Percentiles rank a stretch among this genome's conserved stretches.
Evolutionary conservation across 768 basidiomycete species (phyloP).

Genomic region (Megacollybia marginata): DNA sequence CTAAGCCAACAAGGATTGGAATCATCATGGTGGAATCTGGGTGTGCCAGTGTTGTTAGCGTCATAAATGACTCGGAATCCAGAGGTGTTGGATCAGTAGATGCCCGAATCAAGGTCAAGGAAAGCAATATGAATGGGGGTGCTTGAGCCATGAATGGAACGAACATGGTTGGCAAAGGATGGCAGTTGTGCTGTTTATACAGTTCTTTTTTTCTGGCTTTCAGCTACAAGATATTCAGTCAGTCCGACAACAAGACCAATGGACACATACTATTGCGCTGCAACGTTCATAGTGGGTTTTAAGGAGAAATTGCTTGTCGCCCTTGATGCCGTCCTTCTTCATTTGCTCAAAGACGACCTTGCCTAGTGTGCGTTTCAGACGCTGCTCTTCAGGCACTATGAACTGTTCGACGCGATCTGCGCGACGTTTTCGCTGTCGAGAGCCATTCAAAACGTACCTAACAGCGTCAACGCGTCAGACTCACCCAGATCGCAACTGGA

Average conservation of each 20-base stretch:
- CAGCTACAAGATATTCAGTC: slow-evolving; percentile 29
- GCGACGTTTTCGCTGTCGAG: slow-evolving; percentile 48
- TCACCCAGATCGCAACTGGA: slow-evolving; percentile 74
- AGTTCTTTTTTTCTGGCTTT: slow-evolving; percentile 49
- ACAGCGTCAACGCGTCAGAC: slow-evolving; percentile 10
- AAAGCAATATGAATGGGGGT: slow-evolving; percentile 65
- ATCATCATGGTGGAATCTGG: slow-evolving; percentile 64
- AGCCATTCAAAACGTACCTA: no score
- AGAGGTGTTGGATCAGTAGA: slow-evolving; percentile 58
- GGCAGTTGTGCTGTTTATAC: slow-evolving; percentile 50
- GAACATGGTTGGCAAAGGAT: slow-evolving; percentile 48
- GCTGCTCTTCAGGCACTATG: slow-evolving; percentile 45
- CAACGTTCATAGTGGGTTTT: slow-evolving; percentile 40
- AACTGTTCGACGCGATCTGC: slow-evolving; percentile 54
- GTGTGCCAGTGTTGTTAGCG: slow-evolving; percentile 62
- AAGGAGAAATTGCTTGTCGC: slow-evolving; percentile 44
- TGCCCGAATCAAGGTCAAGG: slow-evolving; percentile 46
- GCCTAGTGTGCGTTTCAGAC: slow-evolving; percentile 9
- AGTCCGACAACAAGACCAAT: background rate
- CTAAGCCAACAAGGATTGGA: slow-evolving; percentile 63
- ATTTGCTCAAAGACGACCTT: slow-evolving; percentile 22
- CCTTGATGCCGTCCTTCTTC: slow-evolving; percentile 47
- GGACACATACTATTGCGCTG: slow-evolving; percentile 35
- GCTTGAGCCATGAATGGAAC: slow-evolving; percentile 61
- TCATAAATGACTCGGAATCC: slow-evolving; percentile 72